Evolutionary conservation across 352 stramenopile species (phyloP).

Genomic region (Globisporangium spiculum): DNA sequence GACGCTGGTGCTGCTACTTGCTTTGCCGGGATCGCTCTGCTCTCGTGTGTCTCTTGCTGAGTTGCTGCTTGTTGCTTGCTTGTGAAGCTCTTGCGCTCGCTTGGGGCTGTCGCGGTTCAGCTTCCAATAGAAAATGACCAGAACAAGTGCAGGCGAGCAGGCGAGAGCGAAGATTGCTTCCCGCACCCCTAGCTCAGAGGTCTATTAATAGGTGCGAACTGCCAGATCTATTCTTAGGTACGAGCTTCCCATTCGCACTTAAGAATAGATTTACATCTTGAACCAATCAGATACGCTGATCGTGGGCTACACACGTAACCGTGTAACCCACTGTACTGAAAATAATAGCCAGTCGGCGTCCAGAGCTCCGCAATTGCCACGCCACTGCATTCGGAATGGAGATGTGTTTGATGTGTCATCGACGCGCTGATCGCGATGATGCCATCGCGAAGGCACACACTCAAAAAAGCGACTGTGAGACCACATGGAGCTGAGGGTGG

Average conservation of each 20-base stretch:
- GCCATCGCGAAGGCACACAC: background rate
- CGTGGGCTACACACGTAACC: background rate
- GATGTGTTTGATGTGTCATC: background rate
- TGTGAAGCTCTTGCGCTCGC: background rate
- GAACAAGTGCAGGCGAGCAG: background rate
- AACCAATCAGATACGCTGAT: background rate
- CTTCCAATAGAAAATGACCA: conserved; percentile 11
- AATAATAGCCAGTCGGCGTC: no score
- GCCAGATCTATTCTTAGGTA: no score
- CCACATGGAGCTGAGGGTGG: background rate
- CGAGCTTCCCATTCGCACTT: background rate
- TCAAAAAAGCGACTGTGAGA: background rate
- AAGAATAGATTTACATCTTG: conserved; percentile 1
- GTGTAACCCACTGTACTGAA: no score
- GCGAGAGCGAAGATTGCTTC: background rate
- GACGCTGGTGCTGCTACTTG: background rate
- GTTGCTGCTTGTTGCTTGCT: background rate
- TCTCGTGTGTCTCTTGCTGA: background rate
- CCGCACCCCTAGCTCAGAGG: background rate
- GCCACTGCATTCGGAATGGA: background rate
- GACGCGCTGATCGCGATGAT: background rate
- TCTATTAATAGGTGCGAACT: conserved; percentile 5
- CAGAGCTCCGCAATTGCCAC: background rate
- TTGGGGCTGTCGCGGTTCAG: background rate
- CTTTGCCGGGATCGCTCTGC: background rate